These are phyloP conservation scores for Neonectria neomacrospora DNA, from an alignment of 2,329 filamentous ascomycete species.

Conservation along the genomic window DNA sequence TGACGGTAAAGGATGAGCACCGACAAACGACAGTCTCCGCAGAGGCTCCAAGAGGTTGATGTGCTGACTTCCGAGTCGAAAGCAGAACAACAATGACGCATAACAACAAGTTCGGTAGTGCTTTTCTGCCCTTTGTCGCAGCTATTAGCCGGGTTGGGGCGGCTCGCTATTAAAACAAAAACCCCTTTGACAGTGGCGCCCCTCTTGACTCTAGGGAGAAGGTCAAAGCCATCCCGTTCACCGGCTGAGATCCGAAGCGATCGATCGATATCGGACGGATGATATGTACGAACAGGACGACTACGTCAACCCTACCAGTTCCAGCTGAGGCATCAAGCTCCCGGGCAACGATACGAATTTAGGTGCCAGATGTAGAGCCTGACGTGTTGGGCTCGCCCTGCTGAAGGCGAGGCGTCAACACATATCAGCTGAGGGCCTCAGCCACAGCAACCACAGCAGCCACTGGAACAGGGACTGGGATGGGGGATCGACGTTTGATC, in stretches of 20 bases:
- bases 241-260: not conserved
- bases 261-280: not conserved
- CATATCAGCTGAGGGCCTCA: conserved; percentile 14
- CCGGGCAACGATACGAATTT: not conserved
- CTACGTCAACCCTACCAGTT: too few species aligned
- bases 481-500: conserved; percentile 2
- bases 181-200: not conserved
- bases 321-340: not conserved
- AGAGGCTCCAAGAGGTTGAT: too few species aligned
- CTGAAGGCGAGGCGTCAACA: not conserved
- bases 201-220: not conserved
- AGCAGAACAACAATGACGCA: too few species aligned
- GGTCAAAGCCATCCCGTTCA: not conserved
- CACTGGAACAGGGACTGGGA: not conserved
- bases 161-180: not conserved
- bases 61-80: too few species aligned
- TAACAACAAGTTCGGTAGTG: too few species aligned
- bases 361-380: not conserved
- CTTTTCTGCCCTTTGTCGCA: too few species aligned
- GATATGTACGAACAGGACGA: too few species aligned
- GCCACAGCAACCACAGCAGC: too few species aligned
- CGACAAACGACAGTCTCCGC: not conserved
- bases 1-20: not conserved
- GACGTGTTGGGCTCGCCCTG: not conserved
- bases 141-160: not conserved